These are phyloP conservation scores for Xylaria telfairii DNA, from an alignment of 495 filamentous ascomycete genomes.

Conservation along the genomic window DNA sequence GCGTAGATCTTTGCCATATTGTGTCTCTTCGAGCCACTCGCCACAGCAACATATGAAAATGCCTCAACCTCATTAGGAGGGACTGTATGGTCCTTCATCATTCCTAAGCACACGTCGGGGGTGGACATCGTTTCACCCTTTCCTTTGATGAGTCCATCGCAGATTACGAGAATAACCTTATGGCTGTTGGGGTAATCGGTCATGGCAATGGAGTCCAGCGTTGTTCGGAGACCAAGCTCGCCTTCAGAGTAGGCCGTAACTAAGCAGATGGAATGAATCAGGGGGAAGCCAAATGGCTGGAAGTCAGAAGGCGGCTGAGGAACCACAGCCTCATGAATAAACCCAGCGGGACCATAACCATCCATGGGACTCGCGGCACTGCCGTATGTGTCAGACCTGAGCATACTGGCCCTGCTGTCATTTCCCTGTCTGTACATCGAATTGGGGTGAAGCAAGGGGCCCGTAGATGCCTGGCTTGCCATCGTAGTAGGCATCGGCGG, in stretches of 20 bases:
- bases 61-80: slow-evolving; percentile 79
- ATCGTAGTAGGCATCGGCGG: slow-evolving; percentile 82
- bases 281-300: slow-evolving; percentile 93
- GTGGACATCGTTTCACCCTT: slow-evolving; percentile 87
- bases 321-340: slow-evolving; percentile 94
- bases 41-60: slow-evolving; percentile 96
- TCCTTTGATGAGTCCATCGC: slow-evolving; percentile 98
- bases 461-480: slow-evolving; percentile 90
- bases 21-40: slow-evolving; percentile 94
- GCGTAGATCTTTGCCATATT: slow-evolving; percentile 99
- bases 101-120: slow-evolving; percentile 85
- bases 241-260: slow-evolving; percentile 99
- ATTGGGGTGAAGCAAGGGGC: slow-evolving; percentile 72
- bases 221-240: slow-evolving; percentile 88
- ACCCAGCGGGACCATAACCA: slow-evolving; percentile 83
- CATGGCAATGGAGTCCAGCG: slow-evolving; percentile 93
- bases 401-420: slow-evolving; percentile 66
- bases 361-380: slow-evolving; percentile 68
- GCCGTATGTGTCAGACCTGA: slow-evolving; percentile 54
- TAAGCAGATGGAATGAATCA: slow-evolving; percentile 91
- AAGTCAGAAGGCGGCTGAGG: slow-evolving; percentile 98
- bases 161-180: slow-evolving; percentile 93
- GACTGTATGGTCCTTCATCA: slow-evolving; percentile 92
- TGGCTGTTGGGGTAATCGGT: slow-evolving; percentile 99
- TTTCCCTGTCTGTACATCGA: slow-evolving; percentile 77